phyloP scores from a whole-genome alignment of 768 basidiomycete genomes.

The Arthromyces matolae region DNA sequence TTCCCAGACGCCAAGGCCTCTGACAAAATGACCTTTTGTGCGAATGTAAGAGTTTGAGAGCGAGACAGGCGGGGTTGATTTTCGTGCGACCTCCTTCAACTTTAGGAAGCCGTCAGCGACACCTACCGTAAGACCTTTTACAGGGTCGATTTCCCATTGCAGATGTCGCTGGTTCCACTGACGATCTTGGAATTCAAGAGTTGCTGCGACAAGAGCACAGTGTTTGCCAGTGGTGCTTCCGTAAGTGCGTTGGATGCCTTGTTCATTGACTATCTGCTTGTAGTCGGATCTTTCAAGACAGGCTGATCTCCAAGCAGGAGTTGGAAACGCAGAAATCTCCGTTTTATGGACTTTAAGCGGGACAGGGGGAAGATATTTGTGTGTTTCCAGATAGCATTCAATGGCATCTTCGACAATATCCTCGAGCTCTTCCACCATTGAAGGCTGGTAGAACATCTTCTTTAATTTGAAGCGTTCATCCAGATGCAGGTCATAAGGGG shows the following conservation, averaged over 20 bases:
- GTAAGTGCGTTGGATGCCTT: neutral
- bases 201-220: slow-evolving; percentile 1
- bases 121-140: neutral
- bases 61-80: neutral
- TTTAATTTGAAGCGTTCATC: slow-evolving; percentile 1
- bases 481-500: slow-evolving; percentile 9
- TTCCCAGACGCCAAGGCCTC: neutral
- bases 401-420: slow-evolving; percentile 1
- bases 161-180: neutral
- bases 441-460: slow-evolving; percentile 3
- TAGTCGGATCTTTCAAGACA: neutral
- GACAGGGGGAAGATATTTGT: too few species aligned
- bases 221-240: neutral
- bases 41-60: neutral
- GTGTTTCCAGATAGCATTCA: neutral
- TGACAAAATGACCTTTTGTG: neutral
- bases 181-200: neutral
- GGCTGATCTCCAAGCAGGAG: neutral
- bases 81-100: too few species aligned
- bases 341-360: neutral
- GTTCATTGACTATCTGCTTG: neutral
- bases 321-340: neutral
- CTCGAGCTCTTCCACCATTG: neutral
- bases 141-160: neutral
- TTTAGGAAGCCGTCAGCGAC: slow-evolving; percentile 3